Evolutionary conservation across 257 asterid genomes (phyloP), one percentile per base, ranked within the genome.

Genomic region (Fraxinus quadrangulata): DNA sequence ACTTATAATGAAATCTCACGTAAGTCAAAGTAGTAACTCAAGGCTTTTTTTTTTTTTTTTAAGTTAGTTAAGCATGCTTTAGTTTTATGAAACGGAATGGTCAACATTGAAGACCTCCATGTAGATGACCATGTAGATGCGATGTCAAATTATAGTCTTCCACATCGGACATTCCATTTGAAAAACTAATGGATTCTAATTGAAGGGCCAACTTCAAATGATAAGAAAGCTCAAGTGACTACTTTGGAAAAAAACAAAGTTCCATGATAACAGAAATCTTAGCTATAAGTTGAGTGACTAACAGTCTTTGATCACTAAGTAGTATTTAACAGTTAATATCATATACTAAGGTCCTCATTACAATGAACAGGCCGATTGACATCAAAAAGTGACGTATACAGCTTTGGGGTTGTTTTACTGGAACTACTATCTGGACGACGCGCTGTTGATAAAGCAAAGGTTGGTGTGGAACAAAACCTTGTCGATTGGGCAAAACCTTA

Each of bases 401-500:
- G 97, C 85, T 92, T 92, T 37, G 97, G 97, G 9, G 97, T 92
- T 7, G 97, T 92, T 42, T 17, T 92, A 76, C 89, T 92, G 4
- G 97, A 92, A 78, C 74, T 92, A 66, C 78, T 92, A 6, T 85
- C 93, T 2, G 97, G 97, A 0, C 91, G 96, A 0, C 88, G 89
- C 59, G 94, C 97, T 11, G 84, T 92, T 6, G 97, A 92, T 72
- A 85, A 84, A 77, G 81, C 87, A 21, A 91, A 88, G 75, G 82
- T 78, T 0, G 93, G 95, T 6, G 63, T 83, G 13, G 97, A 91
- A 77, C 97, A 91, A 33, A 87, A 85, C 83, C 92, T 92, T 2
- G 97, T 92, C 9, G 97, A 92, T 31, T 92, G 97, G 97, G 97
- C 93, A 21, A 88, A 76, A 45, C 96, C 93, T 5, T 90, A 92